Evolutionary conservation across 345 rosid genomes (phyloP), one percentile per base, ranked within the genome.

Genomic region (Gossypium stocksii): DNA sequence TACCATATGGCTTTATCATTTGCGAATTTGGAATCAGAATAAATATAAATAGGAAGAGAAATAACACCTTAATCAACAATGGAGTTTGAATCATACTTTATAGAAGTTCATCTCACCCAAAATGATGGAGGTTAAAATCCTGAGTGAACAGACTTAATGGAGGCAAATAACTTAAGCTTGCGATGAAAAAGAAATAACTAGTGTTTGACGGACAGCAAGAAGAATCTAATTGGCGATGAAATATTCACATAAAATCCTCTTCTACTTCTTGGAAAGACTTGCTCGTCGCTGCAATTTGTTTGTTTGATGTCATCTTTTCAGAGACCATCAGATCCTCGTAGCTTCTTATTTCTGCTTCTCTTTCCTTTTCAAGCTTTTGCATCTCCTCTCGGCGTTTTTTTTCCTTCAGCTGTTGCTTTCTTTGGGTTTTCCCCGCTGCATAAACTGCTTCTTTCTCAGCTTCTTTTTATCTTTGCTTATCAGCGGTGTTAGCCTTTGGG

Each of bases 261-360:
- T 94, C 98, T 20, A 94, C 81, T 82, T 93, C 98, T 87, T 93
- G 97, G 81, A 94, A 65, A n/a, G 97, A 89, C 85, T 93, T 92
- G 88, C 60, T 88, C 80, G 84, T 85, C 29, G 93, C 83, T 65
- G 94, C 97, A 72, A 93, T 86, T 74, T 94, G 86, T 84, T 94
- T 94, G 88, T 94, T 93, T 17, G 97, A 93, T 71, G 97, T 92
- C 98, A 94, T 94, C 44, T 34, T 34, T 34, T 34, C 7, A 29
- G 6, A 3, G 38, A 29, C 38, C 38, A 29, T 29, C 38, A 34
- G 87, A 92, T 7, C 89, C 77, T 93, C 89, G 91, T 93, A 94
- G 91, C 98, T 94, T 83, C 97, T 86, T 80, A 89, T 72, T 82
- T 94, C 98, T 66, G 91, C 87, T 70, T 92, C 97, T 75, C 86